Evolutionary conservation across 2,329 filamentous ascomycete species (phyloP).

Genomic region (Colletotrichum kahawae): DNA sequence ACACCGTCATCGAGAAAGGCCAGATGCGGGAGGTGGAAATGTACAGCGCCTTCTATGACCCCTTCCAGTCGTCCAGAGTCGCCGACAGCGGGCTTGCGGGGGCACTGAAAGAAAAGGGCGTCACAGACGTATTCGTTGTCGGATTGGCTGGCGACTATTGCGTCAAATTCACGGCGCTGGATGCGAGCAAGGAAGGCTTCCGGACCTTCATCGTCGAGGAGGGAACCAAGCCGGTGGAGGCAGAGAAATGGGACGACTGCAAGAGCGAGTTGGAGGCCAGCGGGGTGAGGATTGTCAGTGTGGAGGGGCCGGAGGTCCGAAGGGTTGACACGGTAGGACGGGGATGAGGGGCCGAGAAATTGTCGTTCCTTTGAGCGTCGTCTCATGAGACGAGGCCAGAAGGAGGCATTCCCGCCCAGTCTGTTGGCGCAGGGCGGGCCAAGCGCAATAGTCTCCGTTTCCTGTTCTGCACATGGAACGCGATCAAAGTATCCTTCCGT

Average conservation of each 20-base stretch:
- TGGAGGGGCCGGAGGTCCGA: constrained; percentile 60
- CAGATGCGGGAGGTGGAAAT: constrained; percentile 79
- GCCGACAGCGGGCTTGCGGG: constrained; percentile 67
- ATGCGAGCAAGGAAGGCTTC: constrained; percentile 80
- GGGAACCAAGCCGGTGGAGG: constrained; percentile 75
- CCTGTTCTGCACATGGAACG: not conserved
- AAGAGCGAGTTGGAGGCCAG: constrained; percentile 57
- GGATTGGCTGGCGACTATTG: constrained; percentile 92
- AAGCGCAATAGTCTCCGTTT: not conserved
- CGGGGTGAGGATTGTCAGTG: constrained; percentile 68
- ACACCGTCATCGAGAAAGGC: constrained; percentile 79
- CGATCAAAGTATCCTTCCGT: constrained; percentile 4
- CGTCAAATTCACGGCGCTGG: constrained; percentile 80
- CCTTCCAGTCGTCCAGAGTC: constrained; percentile 68
- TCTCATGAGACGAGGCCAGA: not conserved
- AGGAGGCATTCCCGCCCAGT: not conserved
- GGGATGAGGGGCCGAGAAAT: constrained; percentile 3
- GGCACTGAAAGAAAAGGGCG: constrained; percentile 56
- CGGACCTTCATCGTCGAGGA: constrained; percentile 78
- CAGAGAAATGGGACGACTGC: constrained; percentile 59
- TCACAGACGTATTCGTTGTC: constrained; percentile 85
- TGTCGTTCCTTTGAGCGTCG: not conserved
- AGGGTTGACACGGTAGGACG: constrained; percentile 38
- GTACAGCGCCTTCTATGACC: constrained; percentile 91
- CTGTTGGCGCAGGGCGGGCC: not conserved